A percentile compares a stretch with the other conserved stretches of the same genome.
Evolutionary conservation across 192 early-diverging fungal species (phyloP).

Genomic region (Mortierella alpina): DNA sequence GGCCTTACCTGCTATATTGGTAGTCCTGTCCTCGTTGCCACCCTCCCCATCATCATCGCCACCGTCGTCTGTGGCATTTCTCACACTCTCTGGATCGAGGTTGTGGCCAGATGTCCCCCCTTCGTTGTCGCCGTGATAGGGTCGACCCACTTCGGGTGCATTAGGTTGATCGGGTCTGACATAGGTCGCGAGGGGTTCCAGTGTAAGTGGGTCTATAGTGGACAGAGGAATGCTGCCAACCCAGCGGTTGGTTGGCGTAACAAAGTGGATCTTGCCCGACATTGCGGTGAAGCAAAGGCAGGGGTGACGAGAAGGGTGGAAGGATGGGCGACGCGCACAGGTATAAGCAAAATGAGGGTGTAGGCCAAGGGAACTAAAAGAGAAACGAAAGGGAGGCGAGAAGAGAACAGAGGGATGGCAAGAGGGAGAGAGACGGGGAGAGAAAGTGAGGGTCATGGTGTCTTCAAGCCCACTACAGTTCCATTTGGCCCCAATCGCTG

Average conservation of each 20-base stretch:
- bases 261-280: slow-evolving; percentile 39
- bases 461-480: no score
- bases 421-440: no score
- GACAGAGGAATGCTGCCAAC: slow-evolving; percentile 42
- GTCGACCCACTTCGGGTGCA: background rate
- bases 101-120: no score
- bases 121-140: no score
- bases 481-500: no score
- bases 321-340: no score
- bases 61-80: background rate
- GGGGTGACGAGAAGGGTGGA: no score
- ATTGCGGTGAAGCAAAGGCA: background rate
- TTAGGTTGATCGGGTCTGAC: slow-evolving; percentile 4
- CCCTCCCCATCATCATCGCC: background rate
- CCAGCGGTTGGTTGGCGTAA: slow-evolving; percentile 49
- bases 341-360: no score
- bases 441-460: no score
- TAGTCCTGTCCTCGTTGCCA: slow-evolving; percentile 18
- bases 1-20: slow-evolving; percentile 26
- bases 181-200: slow-evolving; percentile 39
- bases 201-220: slow-evolving; percentile 37
- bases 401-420: no score
- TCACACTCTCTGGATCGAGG: background rate
- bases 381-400: no score
- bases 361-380: no score